A percentile compares a stretch with the other conserved stretches of the same genome.
Evolutionary conservation across 1,284 basidiomycete genomes (phyloP).

Genomic region (Ganoderma leucocontextum): DNA sequence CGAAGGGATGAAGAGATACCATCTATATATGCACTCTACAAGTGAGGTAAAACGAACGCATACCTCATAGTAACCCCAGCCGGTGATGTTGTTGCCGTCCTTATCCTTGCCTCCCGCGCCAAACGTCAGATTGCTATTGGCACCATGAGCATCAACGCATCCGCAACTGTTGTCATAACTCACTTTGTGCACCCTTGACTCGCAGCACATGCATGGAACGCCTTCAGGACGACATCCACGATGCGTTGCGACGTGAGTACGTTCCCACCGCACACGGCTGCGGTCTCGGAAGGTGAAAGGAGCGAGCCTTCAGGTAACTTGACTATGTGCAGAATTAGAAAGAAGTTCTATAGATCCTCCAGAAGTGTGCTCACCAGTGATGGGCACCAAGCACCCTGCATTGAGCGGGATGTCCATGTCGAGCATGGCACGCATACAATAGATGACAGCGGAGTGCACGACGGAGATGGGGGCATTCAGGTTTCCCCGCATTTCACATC

Average conservation of each 20-base stretch:
- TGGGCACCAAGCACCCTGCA: constrained; percentile 88
- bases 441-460: constrained; percentile 93
- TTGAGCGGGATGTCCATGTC: constrained; percentile 94
- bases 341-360: constrained; percentile 6
- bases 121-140: constrained; percentile 86
- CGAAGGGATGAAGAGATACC: constrained; percentile 13
- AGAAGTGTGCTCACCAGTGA: constrained; percentile 61
- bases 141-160: constrained; percentile 12
- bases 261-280: constrained; percentile 94
- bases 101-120: constrained; percentile 88
- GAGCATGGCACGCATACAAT: constrained; percentile 94
- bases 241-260: constrained; percentile 93
- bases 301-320: constrained; percentile 85
- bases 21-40: constrained; percentile 5
- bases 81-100: constrained; percentile 77
- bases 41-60: constrained; percentile 13
- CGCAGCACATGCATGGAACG: constrained; percentile 93
- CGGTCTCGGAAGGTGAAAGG: constrained; percentile 84
- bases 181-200: constrained; percentile 95
- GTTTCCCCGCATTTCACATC: constrained; percentile 90
- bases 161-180: constrained; percentile 34
- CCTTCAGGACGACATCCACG: constrained; percentile 94
- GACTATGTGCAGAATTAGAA: constrained; percentile 52
- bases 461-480: constrained; percentile 91
- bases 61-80: constrained; percentile 96